Evolutionary conservation across 148 eudicot species (phyloP).

Genomic region (Chenopodium quinoa): DNA sequence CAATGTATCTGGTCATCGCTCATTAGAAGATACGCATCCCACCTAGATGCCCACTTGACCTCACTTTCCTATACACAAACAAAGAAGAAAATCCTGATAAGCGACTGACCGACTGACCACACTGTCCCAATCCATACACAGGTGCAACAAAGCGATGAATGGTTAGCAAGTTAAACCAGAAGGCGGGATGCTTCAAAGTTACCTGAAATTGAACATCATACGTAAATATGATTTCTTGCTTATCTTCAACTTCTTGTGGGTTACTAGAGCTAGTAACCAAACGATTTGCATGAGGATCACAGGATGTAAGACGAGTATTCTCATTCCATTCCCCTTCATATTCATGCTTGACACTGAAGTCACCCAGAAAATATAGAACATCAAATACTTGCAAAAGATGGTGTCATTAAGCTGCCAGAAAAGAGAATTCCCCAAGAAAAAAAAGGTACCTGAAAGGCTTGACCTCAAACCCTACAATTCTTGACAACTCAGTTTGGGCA

Average conservation of each 20-base stretch:
- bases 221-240: slow-evolving; percentile 46
- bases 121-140: neutral
- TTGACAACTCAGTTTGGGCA: slow-evolving; percentile 38
- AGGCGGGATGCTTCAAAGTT: slow-evolving; percentile 4
- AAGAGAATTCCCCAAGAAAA: neutral
- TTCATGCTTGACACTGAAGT: slow-evolving; percentile 46
- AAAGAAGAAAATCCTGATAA: slow-evolving; percentile 10
- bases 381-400: slow-evolving; percentile 10
- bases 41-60: slow-evolving; percentile 55
- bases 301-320: slow-evolving; percentile 38
- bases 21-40: slow-evolving; percentile 51
- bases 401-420: neutral
- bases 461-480: slow-evolving; percentile 50
- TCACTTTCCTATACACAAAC: slow-evolving; percentile 42
- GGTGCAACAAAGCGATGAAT: neutral
- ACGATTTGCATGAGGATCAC: slow-evolving; percentile 51
- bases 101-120: neutral
- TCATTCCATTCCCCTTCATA: slow-evolving; percentile 52
- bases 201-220: slow-evolving; percentile 51
- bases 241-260: slow-evolving; percentile 51
- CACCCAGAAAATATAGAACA: neutral
- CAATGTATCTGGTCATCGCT: slow-evolving; percentile 53
- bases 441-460: slow-evolving; percentile 43
- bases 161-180: neutral
- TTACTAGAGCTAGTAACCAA: slow-evolving; percentile 44